Conservation (phyloP, 148 eudicot species). For the Dianthus caryophyllus region DNA sequence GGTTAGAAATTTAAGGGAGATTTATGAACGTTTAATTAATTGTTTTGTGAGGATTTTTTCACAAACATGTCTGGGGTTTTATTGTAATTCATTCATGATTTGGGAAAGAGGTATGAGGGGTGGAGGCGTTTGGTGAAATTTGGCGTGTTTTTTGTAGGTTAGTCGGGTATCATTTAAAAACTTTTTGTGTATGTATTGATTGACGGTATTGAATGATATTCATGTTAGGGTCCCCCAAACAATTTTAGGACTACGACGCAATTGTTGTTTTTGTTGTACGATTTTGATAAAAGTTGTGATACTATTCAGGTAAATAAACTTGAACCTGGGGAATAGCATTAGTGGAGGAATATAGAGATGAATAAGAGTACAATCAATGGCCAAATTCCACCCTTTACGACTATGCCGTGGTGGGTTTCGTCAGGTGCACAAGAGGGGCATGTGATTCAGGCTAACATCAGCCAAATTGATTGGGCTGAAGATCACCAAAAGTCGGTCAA, state of each 20-base stretch:
- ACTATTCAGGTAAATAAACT: constrained; percentile 20
- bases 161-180: not conserved
- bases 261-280: not conserved
- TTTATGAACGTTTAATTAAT: no score
- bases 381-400: constrained; percentile 7
- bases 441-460: constrained; percentile 17
- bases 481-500: constrained; percentile 19
- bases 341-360: constrained; percentile 20
- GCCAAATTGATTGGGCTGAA: constrained; percentile 19
- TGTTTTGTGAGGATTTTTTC: not conserved
- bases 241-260: no score
- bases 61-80: not conserved
- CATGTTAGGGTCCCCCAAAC: no score
- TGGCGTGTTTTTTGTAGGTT: constrained; percentile 5
- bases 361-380: constrained; percentile 22
- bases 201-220: no score
- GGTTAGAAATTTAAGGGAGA: no score
- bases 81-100: not conserved
- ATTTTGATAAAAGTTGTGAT: not conserved
- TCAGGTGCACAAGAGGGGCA: constrained; percentile 27
- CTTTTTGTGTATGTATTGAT: not conserved
- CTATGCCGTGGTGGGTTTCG: constrained; percentile 30
- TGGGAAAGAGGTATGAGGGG: not conserved
- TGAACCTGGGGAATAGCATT: constrained; percentile 7
- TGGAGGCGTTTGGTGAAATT: not conserved